A percentile compares a stretch with the other conserved stretches of the same genome.
Evolutionary conservation across 192 early-diverging fungal genomes (phyloP).

Genomic region (Ambispora gerdemannii): DNA sequence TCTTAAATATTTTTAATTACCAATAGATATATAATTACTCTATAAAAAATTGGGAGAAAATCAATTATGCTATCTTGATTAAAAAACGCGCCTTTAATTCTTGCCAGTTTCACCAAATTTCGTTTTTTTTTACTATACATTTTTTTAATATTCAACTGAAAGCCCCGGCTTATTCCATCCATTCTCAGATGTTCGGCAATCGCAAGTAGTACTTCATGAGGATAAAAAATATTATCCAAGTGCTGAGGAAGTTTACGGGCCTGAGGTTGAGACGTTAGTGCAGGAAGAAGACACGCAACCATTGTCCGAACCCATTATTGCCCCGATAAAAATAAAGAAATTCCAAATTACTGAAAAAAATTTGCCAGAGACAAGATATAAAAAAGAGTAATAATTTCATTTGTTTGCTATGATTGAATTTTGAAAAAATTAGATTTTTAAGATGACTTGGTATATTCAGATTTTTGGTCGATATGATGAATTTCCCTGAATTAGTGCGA

Average conservation of each 20-base stretch:
- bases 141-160: conserved; percentile 17
- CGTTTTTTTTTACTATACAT: neutral
- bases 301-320: conserved; percentile 89
- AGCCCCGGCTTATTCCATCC: conserved; percentile 15
- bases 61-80: neutral
- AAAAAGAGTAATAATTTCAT: conserved; percentile 71
- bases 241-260: conserved; percentile 95
- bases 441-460: conserved; percentile 31
- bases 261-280: conserved; percentile 90
- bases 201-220: conserved; percentile 92
- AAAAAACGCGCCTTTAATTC: neutral
- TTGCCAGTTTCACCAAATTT: neutral
- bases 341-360: conserved; percentile 83
- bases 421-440: neutral
- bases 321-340: conserved; percentile 82
- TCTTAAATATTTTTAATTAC: no score
- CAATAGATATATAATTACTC: no score
- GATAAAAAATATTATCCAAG: conserved; percentile 98
- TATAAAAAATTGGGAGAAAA: no score
- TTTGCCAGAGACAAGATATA: conserved; percentile 79
- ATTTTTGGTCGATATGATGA: conserved; percentile 78
- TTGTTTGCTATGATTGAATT: neutral
- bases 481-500: conserved; percentile 75
- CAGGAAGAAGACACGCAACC: conserved; percentile 98
- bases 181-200: conserved; percentile 52